Evolutionary conservation across 768 basidiomycete genomes (phyloP).

Genomic region (Crassisporium funariophilum): DNA sequence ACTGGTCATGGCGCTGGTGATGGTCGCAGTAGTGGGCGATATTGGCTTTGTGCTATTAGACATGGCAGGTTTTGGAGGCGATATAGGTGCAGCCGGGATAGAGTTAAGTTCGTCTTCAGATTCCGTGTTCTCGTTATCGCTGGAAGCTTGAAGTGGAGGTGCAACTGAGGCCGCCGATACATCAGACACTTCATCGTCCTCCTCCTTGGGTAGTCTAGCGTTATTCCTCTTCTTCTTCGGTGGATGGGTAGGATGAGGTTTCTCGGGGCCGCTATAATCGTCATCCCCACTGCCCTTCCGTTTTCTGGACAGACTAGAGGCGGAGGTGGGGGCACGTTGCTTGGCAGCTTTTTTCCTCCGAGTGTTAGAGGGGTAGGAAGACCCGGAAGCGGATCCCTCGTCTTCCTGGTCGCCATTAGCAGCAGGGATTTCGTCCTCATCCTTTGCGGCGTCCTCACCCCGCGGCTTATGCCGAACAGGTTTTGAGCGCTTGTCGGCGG

Average conservation of each 20-base stretch:
- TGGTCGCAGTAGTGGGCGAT: constrained; percentile 2
- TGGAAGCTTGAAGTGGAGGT: constrained; percentile 3
- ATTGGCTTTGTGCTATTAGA: neutral
- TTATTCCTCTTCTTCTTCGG: constrained; percentile 18
- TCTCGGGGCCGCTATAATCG: constrained; percentile 22
- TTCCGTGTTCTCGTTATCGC: constrained; percentile 19
- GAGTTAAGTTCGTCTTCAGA: constrained; percentile 20
- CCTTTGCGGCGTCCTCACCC: constrained; percentile 5
- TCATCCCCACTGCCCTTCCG: constrained; percentile 20
- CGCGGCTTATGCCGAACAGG: too few species aligned
- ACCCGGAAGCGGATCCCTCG: constrained; percentile 24
- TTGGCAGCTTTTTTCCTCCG: constrained; percentile 17
- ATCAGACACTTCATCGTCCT: constrained; percentile 6
- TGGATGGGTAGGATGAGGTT: constrained; percentile 2
- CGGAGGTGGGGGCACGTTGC: constrained; percentile 15
- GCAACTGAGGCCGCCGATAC: constrained; percentile 5
- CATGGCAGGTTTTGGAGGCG: neutral
- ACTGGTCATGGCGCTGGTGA: constrained; percentile 5
- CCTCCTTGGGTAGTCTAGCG: constrained; percentile 7
- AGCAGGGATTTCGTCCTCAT: constrained; percentile 14
- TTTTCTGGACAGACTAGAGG: constrained; percentile 12
- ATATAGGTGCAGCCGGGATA: neutral
- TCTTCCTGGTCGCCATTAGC: constrained; percentile 17
- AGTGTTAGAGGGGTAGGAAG: constrained; percentile 18
- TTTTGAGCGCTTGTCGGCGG: constrained; percentile 14